Evolutionary conservation across 2,329 filamentous ascomycete genomes (phyloP).

Genomic region (Nannizziopsis barbatae): DNA sequence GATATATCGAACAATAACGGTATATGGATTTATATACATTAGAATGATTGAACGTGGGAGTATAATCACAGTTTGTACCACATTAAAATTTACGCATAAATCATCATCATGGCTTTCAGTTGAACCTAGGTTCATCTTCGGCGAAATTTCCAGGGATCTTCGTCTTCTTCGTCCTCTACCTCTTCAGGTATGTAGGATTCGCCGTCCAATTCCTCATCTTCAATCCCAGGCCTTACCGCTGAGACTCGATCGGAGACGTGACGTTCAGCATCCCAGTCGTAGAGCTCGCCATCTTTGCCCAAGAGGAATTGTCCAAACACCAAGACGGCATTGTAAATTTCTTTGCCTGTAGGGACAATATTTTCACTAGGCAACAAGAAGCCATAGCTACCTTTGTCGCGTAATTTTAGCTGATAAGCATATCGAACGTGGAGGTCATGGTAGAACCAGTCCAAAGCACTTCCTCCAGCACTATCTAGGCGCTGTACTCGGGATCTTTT

Average conservation of each 20-base stretch:
- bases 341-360: constrained; percentile 80
- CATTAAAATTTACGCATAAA: no score
- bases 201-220: not conserved
- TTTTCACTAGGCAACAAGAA: constrained; percentile 79
- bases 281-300: constrained; percentile 1
- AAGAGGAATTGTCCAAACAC: constrained; percentile 63
- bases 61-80: no score
- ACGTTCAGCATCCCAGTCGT: constrained; percentile 13
- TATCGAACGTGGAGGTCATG: constrained; percentile 71
- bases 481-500: constrained; percentile 35
- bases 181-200: not conserved
- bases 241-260: constrained; percentile 3
- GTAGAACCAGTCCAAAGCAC: constrained; percentile 90
- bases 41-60: no score
- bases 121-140: no score
- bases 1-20: no score
- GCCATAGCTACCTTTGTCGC: constrained; percentile 88
- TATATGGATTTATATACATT: no score
- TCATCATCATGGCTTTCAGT: no score
- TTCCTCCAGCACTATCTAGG: constrained; percentile 68
- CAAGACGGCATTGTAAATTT: constrained; percentile 70
- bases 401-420: constrained; percentile 84
- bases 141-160: not conserved
- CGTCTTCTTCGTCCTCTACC: not conserved
- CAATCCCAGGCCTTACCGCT: not conserved